phyloP scores from a whole-genome alignment of 2,329 filamentous ascomycete species.

The Pseudonectria foliicola region DNA sequence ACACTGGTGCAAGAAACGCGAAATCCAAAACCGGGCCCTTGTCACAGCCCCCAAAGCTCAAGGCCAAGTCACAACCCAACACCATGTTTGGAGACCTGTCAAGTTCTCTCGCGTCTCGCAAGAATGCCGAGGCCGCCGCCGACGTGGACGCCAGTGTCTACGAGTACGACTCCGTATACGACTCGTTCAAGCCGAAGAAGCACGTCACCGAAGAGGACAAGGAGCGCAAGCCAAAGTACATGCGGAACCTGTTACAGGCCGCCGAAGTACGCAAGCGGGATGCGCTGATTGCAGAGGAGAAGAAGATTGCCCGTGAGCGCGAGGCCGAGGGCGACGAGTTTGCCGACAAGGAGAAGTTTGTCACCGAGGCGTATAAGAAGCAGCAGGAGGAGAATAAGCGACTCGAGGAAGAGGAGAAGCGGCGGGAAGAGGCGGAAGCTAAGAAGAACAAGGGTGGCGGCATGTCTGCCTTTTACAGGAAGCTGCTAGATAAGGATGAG shows the following conservation, averaged over 20 bases:
- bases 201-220: constrained; percentile 46
- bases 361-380: constrained; percentile 74
- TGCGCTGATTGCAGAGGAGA: constrained; percentile 70
- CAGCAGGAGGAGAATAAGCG: constrained; percentile 69
- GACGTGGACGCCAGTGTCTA: constrained; percentile 68
- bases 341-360: constrained; percentile 78
- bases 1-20: constrained; percentile 21
- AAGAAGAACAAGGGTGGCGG: constrained; percentile 57
- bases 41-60: constrained; percentile 36
- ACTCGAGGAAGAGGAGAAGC: constrained; percentile 65
- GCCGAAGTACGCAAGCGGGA: constrained; percentile 74
- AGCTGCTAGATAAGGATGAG: constrained; percentile 64
- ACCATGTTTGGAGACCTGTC: constrained; percentile 60
- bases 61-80: constrained; percentile 34
- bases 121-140: constrained; percentile 57
- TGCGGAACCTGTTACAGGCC: constrained; percentile 64
- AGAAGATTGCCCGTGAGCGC: constrained; percentile 68
- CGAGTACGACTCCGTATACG: constrained; percentile 79
- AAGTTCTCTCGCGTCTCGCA: constrained; percentile 53
- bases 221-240: constrained; percentile 68
- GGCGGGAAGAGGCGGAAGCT: constrained; percentile 56
- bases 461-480: constrained; percentile 73
- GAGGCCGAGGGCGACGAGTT: constrained; percentile 77
- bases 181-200: constrained; percentile 63
- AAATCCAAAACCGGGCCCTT: constrained; percentile 29